phyloP scores from a whole-genome alignment of 2,329 filamentous ascomycete species.

The Fusarium sp. region DNA sequence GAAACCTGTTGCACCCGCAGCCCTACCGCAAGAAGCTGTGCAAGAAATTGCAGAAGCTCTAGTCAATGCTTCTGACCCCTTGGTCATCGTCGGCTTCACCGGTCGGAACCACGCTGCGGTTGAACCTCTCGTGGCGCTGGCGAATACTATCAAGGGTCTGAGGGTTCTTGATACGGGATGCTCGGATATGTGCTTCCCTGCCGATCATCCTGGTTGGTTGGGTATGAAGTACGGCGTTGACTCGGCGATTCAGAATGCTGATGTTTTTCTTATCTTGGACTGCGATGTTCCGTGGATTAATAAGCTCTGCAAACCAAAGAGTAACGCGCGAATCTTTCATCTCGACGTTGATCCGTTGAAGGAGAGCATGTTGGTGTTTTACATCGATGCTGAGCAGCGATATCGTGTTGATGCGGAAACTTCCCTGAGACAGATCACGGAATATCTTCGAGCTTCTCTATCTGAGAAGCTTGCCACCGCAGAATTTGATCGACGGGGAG shows the following conservation, averaged over 20 bases:
- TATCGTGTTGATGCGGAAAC: constrained; percentile 16
- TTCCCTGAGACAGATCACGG: background rate
- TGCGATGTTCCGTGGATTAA: constrained; percentile 34
- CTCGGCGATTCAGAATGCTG: background rate
- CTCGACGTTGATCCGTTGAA: constrained; percentile 29
- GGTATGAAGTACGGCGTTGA: constrained; percentile 28
- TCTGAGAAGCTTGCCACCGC: background rate
- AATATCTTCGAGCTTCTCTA: rapidly evolving
- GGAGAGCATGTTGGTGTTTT: constrained; percentile 17
- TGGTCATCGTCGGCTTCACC: constrained; percentile 23
- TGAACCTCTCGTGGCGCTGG: constrained; percentile 5
- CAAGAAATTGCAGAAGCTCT: constrained; percentile 6
- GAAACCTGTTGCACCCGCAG: background rate
- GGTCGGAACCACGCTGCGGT: constrained; percentile 17
- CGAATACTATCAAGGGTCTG: constrained; percentile 1
- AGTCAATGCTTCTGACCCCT: background rate
- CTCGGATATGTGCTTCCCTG: constrained; percentile 31
- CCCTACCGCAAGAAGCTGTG: background rate
- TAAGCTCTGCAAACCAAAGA: constrained; percentile 5
- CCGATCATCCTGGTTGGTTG: constrained; percentile 20
- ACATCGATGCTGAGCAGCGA: constrained; percentile 17
- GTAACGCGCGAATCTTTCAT: constrained; percentile 11
- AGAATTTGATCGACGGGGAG: background rate
- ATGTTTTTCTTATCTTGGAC: constrained; percentile 25
- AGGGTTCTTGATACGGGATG: constrained; percentile 25